Evolutionary conservation across 345 rosid species (phyloP), one percentile per base, ranked within the genome.

Genomic region (Toxicodendron radicans): DNA sequence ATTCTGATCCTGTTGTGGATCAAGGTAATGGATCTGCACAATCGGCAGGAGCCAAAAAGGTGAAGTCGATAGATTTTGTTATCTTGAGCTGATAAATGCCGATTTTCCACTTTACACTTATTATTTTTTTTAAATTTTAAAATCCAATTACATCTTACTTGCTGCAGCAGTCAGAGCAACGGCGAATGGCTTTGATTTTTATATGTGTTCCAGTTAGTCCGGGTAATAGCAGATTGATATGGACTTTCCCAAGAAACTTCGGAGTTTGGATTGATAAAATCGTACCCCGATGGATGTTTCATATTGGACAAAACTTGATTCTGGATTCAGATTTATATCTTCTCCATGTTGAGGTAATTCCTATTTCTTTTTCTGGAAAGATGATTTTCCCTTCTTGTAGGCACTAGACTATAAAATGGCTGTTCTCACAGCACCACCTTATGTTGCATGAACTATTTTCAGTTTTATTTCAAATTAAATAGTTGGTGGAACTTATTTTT

Each of bases 201-300:
- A 81, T 94, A n/a, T 92, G 97, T 71, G 67, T 92, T 71, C 98
- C 97, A 0, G 96, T 94, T 45, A 92, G 95, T 65, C 97, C 98
- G 0, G 98, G 98, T 75, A 76, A 83, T 61, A 94, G 98, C 72
- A 90, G 97, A 83, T 76, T 92, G 77, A 89, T 94, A 74, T 94
- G 98, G 97, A 75, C 82, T 43, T 89, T 90, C 76, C 97, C 97
- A 0, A 86, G 97, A 77, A 85, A 94, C 27, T 89, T 90, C 48
- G 92, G 85, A 10, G 32, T 87, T 62, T 78, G 89, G 89, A 84
- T 90, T 13, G 97, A 94, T 66, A 87, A 83, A 82, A 78, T 94
- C 71, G 70, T 92, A 51, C 97, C 98, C 9, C 79, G 97, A 67
- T 94, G 98, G 97, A 60, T 92, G 64, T 94, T 92, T 80, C 98